These are phyloP conservation scores for Trametes sanguinea DNA, from an alignment of 768 basidiomycete genomes.

Conservation along the genomic window DNA sequence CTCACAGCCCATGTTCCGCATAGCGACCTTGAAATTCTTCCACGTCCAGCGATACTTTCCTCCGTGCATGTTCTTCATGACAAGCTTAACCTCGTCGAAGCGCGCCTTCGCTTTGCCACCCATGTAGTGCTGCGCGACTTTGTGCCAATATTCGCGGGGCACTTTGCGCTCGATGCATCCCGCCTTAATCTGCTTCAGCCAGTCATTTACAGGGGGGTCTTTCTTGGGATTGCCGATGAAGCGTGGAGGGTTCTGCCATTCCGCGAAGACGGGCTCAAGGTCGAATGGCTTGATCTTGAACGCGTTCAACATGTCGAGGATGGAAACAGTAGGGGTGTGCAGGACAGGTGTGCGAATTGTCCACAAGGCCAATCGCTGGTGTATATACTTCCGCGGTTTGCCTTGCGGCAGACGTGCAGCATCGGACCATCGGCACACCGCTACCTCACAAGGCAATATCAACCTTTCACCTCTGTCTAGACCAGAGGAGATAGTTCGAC, in stretches of 20 bases:
- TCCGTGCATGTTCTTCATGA: slow-evolving; percentile 73
- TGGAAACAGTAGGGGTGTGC: neutral
- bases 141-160: slow-evolving; percentile 82
- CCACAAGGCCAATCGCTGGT: neutral
- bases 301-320: slow-evolving; percentile 50
- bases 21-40: slow-evolving; percentile 79
- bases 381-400: slow-evolving; percentile 9
- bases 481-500: slow-evolving; percentile 2
- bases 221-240: slow-evolving; percentile 72
- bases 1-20: slow-evolving; percentile 83
- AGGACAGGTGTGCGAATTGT: neutral
- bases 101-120: slow-evolving; percentile 67
- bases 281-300: slow-evolving; percentile 82
- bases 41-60: slow-evolving; percentile 81
- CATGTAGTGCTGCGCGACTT: slow-evolving; percentile 77
- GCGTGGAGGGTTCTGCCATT: slow-evolving; percentile 66
- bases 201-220: slow-evolving; percentile 69
- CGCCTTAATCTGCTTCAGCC: slow-evolving; percentile 69
- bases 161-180: slow-evolving; percentile 73
- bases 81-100: slow-evolving; percentile 70
- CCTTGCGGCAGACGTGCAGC: slow-evolving; percentile 14
- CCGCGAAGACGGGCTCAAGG: slow-evolving; percentile 63
- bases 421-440: neutral
- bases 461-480: neutral
- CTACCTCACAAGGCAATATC: neutral